Base-by-base conservation (phyloP, 257 asterid species). In the Euphrasia confusa region DNA sequence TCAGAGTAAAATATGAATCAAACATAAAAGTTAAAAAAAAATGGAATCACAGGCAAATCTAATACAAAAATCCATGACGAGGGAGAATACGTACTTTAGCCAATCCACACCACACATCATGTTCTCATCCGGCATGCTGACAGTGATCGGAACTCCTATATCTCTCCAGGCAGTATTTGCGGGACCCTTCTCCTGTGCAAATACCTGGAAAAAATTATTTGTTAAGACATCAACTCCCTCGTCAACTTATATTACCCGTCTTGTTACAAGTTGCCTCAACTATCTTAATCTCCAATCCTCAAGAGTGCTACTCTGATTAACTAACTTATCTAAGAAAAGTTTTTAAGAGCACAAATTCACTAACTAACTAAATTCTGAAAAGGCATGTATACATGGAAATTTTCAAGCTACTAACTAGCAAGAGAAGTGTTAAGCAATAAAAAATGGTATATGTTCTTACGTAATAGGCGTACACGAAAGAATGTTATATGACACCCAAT, bases 181-280 rank as follows among this genome's bases (percentile, higher is more conserved):
- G 1, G 95, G 96, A 61, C 99, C 97, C 64, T 87, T 84, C 74
- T 82, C 84, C 71, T 69, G 74, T 15, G 97, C 70, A 60, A 85
- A 79, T 13, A 89, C 95, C 99, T 93, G 81, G 65, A 82, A 58
- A 73, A 62, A 64, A 1, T 7, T 32, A 17, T 8, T 15, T 10
- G 7, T 1, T 45, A 45, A 3, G 52, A 45, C 6, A 45, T 13
- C 12, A 45, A 45, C 52, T 12, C 52, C 15, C 39, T 33, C 39
- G 39, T 33, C 39, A 33, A 33, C 39, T 5, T 8, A 37, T 45
- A 45, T 4, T 12, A 14, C 17, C 50, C 50, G 14, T 45, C 50
- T 45, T 11, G 4, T n/a, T 45, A 45, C 10, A 35, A 35, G 40
- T 35, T 37, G 2, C 42, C 42, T 37, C 42, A 10, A 37, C 42